phyloP scores from a whole-genome alignment of 768 basidiomycete species.

The Mrakia hoshinonis region DNA sequence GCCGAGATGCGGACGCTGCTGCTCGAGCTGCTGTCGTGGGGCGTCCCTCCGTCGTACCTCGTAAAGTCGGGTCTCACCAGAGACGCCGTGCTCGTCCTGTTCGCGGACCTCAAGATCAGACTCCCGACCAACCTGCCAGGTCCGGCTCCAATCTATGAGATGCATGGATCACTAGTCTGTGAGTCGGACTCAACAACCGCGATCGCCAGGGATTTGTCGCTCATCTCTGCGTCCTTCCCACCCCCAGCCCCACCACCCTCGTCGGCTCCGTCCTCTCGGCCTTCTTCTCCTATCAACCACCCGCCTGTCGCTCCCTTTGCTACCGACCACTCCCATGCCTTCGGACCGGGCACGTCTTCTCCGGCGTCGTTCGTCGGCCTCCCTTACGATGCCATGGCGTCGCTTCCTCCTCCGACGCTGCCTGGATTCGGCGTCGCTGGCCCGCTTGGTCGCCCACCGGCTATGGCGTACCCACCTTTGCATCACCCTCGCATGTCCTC shows the following conservation, averaged over 20 bases:
- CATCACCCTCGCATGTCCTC: neutral
- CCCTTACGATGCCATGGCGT: too few relatives aligned
- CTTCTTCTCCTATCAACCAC: neutral
- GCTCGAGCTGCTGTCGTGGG: constrained; percentile 28
- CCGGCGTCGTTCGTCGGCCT: neutral
- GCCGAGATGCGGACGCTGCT: constrained; percentile 11
- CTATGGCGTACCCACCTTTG: neutral
- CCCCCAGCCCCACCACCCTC: neutral
- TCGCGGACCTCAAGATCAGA: constrained; percentile 24
- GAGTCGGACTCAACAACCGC: neutral
- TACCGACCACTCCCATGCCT: neutral
- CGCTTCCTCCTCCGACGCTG: neutral
- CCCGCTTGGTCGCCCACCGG: neutral
- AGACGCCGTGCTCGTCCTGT: constrained; percentile 24
- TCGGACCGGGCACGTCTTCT: neutral
- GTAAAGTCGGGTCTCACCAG: constrained; percentile 23
- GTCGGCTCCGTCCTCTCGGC: neutral
- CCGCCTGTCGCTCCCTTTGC: neutral
- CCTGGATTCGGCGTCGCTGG: neutral
- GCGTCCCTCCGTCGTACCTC: constrained; percentile 23
- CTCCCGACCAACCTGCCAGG: constrained; percentile 22
- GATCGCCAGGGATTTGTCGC: too few relatives aligned
- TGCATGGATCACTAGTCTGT: neutral
- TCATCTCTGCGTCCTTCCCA: neutral
- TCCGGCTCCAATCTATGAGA: neutral